Base-by-base conservation (phyloP, 106 monocot species). In the Phalaenopsis equestris region DNA sequence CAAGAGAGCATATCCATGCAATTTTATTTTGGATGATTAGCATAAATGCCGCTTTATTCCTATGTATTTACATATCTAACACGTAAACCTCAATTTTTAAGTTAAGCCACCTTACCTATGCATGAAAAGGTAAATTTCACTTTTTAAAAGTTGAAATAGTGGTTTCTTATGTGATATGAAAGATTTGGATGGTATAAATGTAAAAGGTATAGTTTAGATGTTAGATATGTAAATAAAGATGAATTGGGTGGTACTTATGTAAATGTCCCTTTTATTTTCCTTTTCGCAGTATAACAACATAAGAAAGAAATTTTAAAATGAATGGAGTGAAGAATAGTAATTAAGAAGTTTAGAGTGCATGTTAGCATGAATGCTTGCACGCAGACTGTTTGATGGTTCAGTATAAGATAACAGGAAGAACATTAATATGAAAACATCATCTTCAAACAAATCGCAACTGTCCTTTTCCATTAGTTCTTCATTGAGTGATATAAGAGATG, bases 371-470 rank as follows among this genome's bases (percentile, higher is more conserved):
- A 70, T 70, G 10, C 30, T 14, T 14, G 15, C 70, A 70, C 24
- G n/a, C 67, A 23, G 9, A 67, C 24, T n/a, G 70, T 14, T 70
- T 70, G 38, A 70, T 36, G 19, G 70, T 70, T 70, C 23, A 38
- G 70, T 70, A 70, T 14, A 70, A 70, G 70, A 70, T 37, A 70
- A 39, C 10, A 70, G 38, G 70, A 39, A 70, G 39, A 70, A 37
- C 15, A 38, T 14, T 70, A 67, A 67, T 67, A 70, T 23, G 12
- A 38, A 70, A 38, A 14, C 70, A 70, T 36, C 36, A 38, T 70
- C n/a, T 52, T 64, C 70, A 70, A 70, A 11, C 70, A 6, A 39
- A 70, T 12, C 70, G 12, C 11, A 21, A 70, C 11, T 15, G 39
- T 12, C 38, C 70, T 38, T 38, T 39, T 39, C 38, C 70, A 70